Conservation (phyloP, 345 rosid species). For the Citrus mangshanensis region DNA sequence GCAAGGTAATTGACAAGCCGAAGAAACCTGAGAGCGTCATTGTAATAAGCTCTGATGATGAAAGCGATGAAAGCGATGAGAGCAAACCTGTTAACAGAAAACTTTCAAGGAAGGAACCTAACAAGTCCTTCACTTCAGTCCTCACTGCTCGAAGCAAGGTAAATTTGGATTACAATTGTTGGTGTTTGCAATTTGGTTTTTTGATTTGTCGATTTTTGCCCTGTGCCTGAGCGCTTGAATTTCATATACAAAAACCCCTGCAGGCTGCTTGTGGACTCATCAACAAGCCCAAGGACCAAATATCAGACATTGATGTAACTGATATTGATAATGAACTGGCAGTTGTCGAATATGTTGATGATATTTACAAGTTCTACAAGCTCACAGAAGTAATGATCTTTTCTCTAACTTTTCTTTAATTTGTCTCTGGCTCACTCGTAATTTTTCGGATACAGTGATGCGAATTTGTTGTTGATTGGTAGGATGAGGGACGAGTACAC, state of each 20-base stretch:
- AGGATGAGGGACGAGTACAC: constrained; percentile 53
- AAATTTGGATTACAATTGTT: no score
- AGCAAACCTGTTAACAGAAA: constrained; percentile 32
- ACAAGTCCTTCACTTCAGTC: constrained; percentile 59
- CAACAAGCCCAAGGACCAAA: constrained; percentile 30
- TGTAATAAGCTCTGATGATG: constrained; percentile 58
- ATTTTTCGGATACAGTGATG: neutral
- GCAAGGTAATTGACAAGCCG: constrained; percentile 30
- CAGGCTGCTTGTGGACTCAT: constrained; percentile 58
- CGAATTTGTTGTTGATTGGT: constrained; percentile 8
- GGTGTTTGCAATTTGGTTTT: neutral
- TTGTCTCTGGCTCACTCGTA: neutral
- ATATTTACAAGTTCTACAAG: constrained; percentile 78
- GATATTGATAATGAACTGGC: constrained; percentile 68
- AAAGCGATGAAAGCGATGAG: constrained; percentile 41
- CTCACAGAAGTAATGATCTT: constrained; percentile 44
- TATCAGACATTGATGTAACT: constrained; percentile 58
- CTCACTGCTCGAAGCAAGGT: constrained; percentile 84
- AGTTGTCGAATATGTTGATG: constrained; percentile 84
- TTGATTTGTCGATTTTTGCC: neutral
- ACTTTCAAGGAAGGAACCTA: constrained; percentile 18
- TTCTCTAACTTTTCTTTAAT: neutral
- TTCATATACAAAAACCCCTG: no score
- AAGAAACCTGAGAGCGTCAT: constrained; percentile 37
- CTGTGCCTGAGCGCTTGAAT: neutral